These are phyloP conservation scores for Teunomyces panamensis DNA, from an alignment of 805 yeast genomes.

Conservation along the genomic window DNA sequence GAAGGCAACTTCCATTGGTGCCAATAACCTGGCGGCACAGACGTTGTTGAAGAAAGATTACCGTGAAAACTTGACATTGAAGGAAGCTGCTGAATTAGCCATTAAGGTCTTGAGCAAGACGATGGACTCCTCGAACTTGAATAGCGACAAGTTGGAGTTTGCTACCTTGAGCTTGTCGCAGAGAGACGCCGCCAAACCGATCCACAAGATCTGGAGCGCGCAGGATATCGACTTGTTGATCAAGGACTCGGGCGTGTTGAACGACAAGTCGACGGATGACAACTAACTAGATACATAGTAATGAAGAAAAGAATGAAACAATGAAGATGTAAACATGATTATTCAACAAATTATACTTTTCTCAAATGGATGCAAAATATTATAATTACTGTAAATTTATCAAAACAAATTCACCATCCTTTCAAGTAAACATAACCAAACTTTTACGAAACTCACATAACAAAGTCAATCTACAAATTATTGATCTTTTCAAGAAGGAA, in stretches of 20 bases:
- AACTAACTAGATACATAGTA: conserved; percentile 10
- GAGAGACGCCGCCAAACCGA: conserved; percentile 48
- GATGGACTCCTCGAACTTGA: conserved; percentile 81
- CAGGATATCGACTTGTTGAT: conserved; percentile 71
- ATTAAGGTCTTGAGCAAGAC: conserved; percentile 91
- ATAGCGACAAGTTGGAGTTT: conserved; percentile 89
- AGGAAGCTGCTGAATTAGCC: conserved; percentile 83
- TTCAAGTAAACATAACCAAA: too few species aligned
- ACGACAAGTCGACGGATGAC: conserved; percentile 29
- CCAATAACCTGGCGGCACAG: conserved; percentile 94
- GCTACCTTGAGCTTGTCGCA: conserved; percentile 64
- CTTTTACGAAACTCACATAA: too few species aligned
- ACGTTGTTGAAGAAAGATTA: conserved; percentile 93
- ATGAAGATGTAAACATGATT: too few species aligned
- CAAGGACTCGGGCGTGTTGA: conserved; percentile 67
- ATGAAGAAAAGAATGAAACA: too few species aligned
- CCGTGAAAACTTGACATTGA: conserved; percentile 69
- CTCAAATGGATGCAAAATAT: too few species aligned
- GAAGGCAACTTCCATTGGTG: conserved; percentile 97
- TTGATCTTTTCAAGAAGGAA: too few species aligned
- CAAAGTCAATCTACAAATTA: too few species aligned
- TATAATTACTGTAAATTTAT: too few species aligned
- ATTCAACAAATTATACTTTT: too few species aligned
- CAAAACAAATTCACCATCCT: too few species aligned
- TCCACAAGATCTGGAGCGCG: conserved; percentile 77